Base-by-base conservation (phyloP, 1,139 yeast species). In the Saccharomyces pastorianus region DNA sequence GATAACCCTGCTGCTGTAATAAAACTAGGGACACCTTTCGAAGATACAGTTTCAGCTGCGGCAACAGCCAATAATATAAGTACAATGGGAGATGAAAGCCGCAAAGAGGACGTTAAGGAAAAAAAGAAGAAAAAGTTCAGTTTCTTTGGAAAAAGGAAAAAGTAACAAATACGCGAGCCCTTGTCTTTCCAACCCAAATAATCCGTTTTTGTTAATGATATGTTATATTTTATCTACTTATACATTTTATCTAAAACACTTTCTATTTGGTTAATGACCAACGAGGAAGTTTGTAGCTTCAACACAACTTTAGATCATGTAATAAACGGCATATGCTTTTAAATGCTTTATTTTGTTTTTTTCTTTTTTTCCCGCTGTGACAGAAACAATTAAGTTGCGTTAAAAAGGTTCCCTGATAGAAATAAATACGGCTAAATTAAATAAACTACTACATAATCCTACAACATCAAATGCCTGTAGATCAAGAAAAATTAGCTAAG, bases 401-500 rank as follows among this genome's bases (percentile, higher is more conserved):
- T 4, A 38, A 13, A 38, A 17, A 38, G 20, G 25, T 25, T 20
- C 13, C 13, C 13, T 20, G 48, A 54, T 44, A 49, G 44, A 51
- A 51, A 55, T 14, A 27, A 47, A 7, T 23, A 47, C 7, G 25
- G 7, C 6, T 8, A n/a, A 47, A 28, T 13, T 14, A 47, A 47
- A 47, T 13, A 29, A 29, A 47, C 9, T 29, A 13, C 31, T 47
- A 28, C 14, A 17, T 5, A n/a, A 27, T 47, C 34, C 13, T 29
- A 7, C 29, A 9, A 23, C n/a, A 20, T 20, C 13, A 56, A 56
- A 86, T 86, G 95, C 90, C 90, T 75, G 80, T 86, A 74, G 93
- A 86, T 74, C 93, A 88, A 78, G 93, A 85, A 77, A 86, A 86
- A 76, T 80, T 86, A 79, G 95, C 93, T 68, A 85, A 85, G 76